Percentiles rank a stretch among this genome's conserved stretches.
phyloP scores from a whole-genome alignment of 169 alveolate species.

The Eimeria necatrix region DNA sequence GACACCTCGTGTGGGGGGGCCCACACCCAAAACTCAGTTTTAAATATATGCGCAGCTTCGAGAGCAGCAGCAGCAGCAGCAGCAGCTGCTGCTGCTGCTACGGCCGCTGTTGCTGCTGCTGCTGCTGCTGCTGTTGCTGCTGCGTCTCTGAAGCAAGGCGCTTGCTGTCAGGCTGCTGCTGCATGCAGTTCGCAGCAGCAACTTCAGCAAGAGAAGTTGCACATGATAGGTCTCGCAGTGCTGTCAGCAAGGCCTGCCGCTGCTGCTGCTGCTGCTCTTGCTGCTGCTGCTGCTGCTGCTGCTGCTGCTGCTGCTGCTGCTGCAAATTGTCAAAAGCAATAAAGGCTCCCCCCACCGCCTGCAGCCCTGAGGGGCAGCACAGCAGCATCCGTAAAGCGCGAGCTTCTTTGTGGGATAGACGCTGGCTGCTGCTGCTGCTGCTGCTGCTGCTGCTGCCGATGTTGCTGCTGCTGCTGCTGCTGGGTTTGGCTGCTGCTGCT shows the following conservation, averaged over 20 bases:
- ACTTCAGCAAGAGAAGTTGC: neutral
- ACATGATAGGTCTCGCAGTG: slow-evolving; percentile 14
- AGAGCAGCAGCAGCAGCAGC: too few relatives aligned
- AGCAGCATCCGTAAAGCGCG: neutral
- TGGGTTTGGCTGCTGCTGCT: neutral
- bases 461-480: slow-evolving; percentile 32
- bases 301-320: slow-evolving; percentile 33
- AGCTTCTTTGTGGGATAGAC: neutral
- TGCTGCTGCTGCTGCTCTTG: slow-evolving; percentile 26
- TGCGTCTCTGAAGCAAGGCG: neutral
- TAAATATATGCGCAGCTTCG: too few relatives aligned
- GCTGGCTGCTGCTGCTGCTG: neutral
- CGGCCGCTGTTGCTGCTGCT: slow-evolving; percentile 27
- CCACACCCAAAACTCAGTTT: too few relatives aligned
- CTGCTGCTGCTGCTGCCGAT: slow-evolving; percentile 22
- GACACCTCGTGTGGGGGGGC: neutral
- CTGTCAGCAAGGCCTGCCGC: slow-evolving; percentile 15
- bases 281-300: slow-evolving; percentile 4
- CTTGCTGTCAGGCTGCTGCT: neutral
- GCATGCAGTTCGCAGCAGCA: neutral
- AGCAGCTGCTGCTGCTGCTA: slow-evolving; percentile 43
- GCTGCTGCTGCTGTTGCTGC: slow-evolving; percentile 4
- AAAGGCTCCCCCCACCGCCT: slow-evolving; percentile 23
- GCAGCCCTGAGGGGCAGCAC: slow-evolving; percentile 31
- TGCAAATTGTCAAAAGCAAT: neutral